Conservation (phyloP, 2,329 filamentous ascomycete species). For the Dendrostoma leiphaemia region DNA sequence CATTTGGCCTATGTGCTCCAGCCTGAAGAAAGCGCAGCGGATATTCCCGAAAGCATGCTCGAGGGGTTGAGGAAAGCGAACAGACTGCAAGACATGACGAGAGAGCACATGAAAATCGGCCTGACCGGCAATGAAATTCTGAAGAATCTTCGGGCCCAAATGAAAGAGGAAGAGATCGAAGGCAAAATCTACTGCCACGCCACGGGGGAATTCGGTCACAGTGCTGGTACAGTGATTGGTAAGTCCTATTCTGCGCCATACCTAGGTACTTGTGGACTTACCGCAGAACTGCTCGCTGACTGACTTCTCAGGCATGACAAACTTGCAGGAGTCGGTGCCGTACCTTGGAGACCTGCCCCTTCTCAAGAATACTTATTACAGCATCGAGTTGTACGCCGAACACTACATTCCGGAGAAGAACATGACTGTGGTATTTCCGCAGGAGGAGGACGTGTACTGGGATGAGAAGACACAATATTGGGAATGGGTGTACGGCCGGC, state of each 20-base stretch:
- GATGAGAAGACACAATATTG: conserved; percentile 35
- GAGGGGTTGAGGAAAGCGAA: conserved; percentile 46
- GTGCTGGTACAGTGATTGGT: conserved; percentile 47
- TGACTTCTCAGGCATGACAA: conserved; percentile 41
- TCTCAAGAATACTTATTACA: conserved; percentile 46
- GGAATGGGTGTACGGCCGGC: conserved; percentile 49
- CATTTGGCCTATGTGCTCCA: conserved; percentile 47
- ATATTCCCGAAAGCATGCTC: conserved; percentile 39
- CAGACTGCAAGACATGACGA: conserved; percentile 46
- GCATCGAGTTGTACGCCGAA: conserved; percentile 47
- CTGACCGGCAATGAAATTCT: conserved; percentile 44
- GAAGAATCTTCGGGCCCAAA: conserved; percentile 34
- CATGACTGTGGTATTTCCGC: conserved; percentile 42
- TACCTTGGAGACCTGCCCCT: conserved; percentile 45
- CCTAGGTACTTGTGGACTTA: not conserved
- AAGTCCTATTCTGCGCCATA: conserved; percentile 14
- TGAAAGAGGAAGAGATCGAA: conserved; percentile 40
- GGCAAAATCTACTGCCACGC: conserved; percentile 49
- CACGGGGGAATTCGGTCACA: conserved; percentile 51
- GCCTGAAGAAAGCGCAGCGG: conserved; percentile 38
- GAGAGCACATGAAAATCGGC: conserved; percentile 41
- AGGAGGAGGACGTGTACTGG: conserved; percentile 51
- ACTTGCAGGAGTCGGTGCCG: conserved; percentile 46
- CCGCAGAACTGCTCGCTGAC: not conserved
- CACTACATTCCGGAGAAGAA: conserved; percentile 45